phyloP scores from a whole-genome alignment of 2,329 filamentous ascomycete species.

The Colletotrichum siamense region DNA sequence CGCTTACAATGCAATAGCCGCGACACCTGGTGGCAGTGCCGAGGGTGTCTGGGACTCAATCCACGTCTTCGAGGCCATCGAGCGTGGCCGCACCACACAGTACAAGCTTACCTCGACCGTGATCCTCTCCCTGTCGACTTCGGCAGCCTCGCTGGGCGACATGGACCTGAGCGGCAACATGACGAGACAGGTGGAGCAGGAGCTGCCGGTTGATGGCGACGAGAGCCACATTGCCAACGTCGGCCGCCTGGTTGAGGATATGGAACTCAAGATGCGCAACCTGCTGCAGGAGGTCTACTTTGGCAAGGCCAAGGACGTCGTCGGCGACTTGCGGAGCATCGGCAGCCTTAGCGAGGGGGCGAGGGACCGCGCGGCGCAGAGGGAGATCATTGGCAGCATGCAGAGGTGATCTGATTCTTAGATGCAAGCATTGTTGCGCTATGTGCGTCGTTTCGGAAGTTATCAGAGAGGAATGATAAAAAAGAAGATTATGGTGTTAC shows the following conservation, averaged over 20 bases:
- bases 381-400: constrained; percentile 81
- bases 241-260: constrained; percentile 93
- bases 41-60: constrained; percentile 96
- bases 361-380: constrained; percentile 82
- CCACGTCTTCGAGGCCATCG: constrained; percentile 96
- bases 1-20: constrained; percentile 51
- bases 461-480: background rate
- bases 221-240: constrained; percentile 96
- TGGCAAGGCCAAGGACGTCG: constrained; percentile 98
- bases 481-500: background rate
- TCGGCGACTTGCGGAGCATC: constrained; percentile 91
- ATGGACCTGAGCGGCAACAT: constrained; percentile 97
- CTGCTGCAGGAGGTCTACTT: constrained; percentile 98
- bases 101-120: constrained; percentile 99
- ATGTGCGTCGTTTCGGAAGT: background rate
- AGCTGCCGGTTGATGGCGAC: constrained; percentile 88
- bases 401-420: constrained; percentile 38
- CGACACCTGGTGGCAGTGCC: constrained; percentile 67
- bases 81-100: constrained; percentile 88
- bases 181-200: constrained; percentile 94
- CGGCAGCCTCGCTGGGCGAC: constrained; percentile 67
- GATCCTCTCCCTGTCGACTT: constrained; percentile 82
- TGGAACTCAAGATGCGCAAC: constrained; percentile 99
- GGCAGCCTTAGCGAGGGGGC: constrained; percentile 84
- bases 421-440: background rate